These are phyloP conservation scores for Pseudogymnoascus sp. DNA, from an alignment of 2,329 filamentous ascomycete species.

Conservation along the genomic window DNA sequence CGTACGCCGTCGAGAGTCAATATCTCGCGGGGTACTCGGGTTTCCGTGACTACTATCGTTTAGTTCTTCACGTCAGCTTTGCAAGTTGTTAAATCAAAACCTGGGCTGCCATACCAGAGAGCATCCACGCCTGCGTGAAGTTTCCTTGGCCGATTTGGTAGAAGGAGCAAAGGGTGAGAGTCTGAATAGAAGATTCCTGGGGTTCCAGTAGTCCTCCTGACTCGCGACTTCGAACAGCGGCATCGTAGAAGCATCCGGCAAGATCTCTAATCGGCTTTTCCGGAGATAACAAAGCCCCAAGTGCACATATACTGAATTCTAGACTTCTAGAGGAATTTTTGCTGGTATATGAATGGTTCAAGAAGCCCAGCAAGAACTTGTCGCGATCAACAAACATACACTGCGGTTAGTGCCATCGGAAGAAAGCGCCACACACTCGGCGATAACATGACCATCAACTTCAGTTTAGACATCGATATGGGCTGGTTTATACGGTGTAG, in stretches of 20 bases:
- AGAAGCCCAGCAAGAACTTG: conserved; percentile 15
- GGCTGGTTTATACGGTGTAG: not conserved
- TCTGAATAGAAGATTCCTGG: conserved; percentile 11
- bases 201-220: conserved; percentile 10
- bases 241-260: conserved; percentile 9
- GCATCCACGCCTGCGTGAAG: conserved; percentile 15
- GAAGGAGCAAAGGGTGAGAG: conserved; percentile 13
- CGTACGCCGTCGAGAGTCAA: conserved; percentile 12
- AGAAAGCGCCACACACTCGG: conserved; percentile 15
- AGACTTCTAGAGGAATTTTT: conserved; percentile 12
- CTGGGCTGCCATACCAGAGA: conserved; percentile 11
- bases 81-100: not conserved
- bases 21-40: conserved; percentile 11
- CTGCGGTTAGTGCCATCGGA: conserved; percentile 15
- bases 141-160: conserved; percentile 14
- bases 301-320: conserved; percentile 12
- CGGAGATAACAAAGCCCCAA: conserved; percentile 15
- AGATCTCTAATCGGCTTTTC: conserved; percentile 7
- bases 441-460: conserved; percentile 8
- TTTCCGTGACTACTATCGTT: not conserved
- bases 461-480: not conserved
- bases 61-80: conserved; percentile 14
- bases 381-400: conserved; percentile 18
- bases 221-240: conserved; percentile 8
- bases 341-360: not conserved